Evolutionary conservation across 495 filamentous ascomycete species (phyloP), one percentile per base, ranked within the genome.

Genomic region (Aspergillus baeticus): DNA sequence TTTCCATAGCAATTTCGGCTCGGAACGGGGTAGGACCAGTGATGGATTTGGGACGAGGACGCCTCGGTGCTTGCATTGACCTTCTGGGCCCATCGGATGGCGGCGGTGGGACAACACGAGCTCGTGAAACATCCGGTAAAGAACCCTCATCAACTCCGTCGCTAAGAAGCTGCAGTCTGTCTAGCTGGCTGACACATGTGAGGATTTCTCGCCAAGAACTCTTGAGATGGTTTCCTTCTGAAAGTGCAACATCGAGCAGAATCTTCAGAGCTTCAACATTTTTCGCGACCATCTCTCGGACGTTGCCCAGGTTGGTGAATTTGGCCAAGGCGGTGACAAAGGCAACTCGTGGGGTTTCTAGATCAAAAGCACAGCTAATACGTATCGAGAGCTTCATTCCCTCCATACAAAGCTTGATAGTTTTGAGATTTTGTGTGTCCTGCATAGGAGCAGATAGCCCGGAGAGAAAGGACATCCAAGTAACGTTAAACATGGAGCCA

Each of bases 381-480:
- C 87, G 85, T 47, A 96, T 93, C 0, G 93, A 89, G 47, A 97
- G 79, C 69, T 92, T 96, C 77, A 96, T 88, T 3, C 94, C 94
- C 66, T 98, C 94, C 77, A 98, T 87, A 65, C 95, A 97, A 5
- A 95, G 73, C 64, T 84, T 87, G 65, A 97, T 92, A 17, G 90
- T 89, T 62, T 96, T 90, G 17, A 96, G 77, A 66, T 96, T 94
- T 50, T 95, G 88, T 0, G 90, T 89, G 65, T 93, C 90, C 63
- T 96, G 93, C 71, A 91, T 91, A 55, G 91, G 85, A 23, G 89
- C 91, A 3, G 94, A 96, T 22, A 98, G 79, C 0, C 91, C 91
- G 10, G 91, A 96, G 65, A 98, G 86, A 72, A 96, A 96, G 17
- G 93, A 94, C 93, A 97, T 99, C 94, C 94, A 99, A 0, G 90